Percentiles rank a stretch among this genome's conserved stretches.
Evolutionary conservation across 352 stramenopile species (phyloP).

Genomic region (Phytophthora fragariaefolia): DNA sequence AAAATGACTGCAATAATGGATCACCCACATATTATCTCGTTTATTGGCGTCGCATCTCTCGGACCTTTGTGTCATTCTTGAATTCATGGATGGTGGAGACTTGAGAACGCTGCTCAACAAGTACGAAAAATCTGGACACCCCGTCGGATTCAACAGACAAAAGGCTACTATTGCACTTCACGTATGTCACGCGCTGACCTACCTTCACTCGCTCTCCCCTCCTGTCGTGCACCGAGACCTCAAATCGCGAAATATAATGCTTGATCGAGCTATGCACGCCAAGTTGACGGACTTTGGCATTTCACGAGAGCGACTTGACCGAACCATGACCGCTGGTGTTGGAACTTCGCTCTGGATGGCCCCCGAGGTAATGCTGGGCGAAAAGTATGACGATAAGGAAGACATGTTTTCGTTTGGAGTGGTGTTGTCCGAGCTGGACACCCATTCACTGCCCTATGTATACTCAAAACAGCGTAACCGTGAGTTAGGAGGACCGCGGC

Average conservation of each 20-base stretch:
- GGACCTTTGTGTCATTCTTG: conserved; percentile 50
- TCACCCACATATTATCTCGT: conserved; percentile 41
- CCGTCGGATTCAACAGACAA: conserved; percentile 18
- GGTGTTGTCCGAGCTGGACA: conserved; percentile 35
- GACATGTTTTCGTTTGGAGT: conserved; percentile 45
- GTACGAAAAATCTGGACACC: conserved; percentile 10
- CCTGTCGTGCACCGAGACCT: conserved; percentile 57
- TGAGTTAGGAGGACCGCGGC: too few relatives aligned
- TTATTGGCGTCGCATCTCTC: conserved; percentile 49
- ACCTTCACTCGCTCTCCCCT: conserved; percentile 28
- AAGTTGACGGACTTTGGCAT: conserved; percentile 45
- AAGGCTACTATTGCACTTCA: conserved; percentile 39
- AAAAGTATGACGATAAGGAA: conserved; percentile 34
- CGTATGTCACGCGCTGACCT: conserved; percentile 38
- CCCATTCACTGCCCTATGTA: conserved; percentile 28
- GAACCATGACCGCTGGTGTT: conserved; percentile 32
- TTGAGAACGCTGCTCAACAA: conserved; percentile 41
- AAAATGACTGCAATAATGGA: conserved; percentile 46
- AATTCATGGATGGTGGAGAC: conserved; percentile 58
- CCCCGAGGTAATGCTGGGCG: too few relatives aligned
- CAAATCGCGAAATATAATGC: conserved; percentile 64
- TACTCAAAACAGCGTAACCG: too few relatives aligned
- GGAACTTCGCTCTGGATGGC: too few relatives aligned
- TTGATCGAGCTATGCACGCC: conserved; percentile 26
- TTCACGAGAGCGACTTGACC: conserved; percentile 16